phyloP scores from a whole-genome alignment of 2,329 filamentous ascomycete genomes.

The Hypoxylon sp. region DNA sequence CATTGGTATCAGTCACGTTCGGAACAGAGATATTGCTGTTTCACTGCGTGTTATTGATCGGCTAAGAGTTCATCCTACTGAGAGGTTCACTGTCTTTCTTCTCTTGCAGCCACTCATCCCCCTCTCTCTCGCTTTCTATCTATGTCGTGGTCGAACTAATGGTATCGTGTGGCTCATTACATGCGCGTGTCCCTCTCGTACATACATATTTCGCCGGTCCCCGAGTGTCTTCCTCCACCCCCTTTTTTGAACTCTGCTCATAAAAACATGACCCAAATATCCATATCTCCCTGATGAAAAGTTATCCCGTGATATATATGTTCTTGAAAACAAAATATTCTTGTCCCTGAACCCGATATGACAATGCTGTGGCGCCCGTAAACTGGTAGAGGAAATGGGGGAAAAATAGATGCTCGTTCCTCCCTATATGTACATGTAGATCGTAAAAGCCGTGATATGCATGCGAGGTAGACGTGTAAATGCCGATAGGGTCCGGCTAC shows the following conservation, averaged over 20 bases:
- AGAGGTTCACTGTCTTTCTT: neutral
- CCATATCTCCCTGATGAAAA: no score
- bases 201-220: conserved; percentile 4
- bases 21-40: neutral
- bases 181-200: neutral
- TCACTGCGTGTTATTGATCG: neutral
- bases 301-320: conserved; percentile 16
- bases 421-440: conserved; percentile 19
- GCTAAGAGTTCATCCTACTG: neutral
- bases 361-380: conserved; percentile 24
- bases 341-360: conserved; percentile 2
- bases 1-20: no score
- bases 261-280: neutral
- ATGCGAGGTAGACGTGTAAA: conserved; percentile 15
- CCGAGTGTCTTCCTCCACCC: no score
- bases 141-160: conserved; percentile 14
- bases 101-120: neutral
- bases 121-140: conserved; percentile 2
- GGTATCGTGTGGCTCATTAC: conserved; percentile 20
- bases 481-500: neutral
- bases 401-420: conserved; percentile 17
- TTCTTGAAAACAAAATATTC: conserved; percentile 1
- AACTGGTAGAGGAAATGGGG: no score
- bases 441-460: conserved; percentile 25
- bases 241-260: neutral